Evolutionary conservation across 2,329 filamentous ascomycete species (phyloP).

Genomic region (Colletotrichum navitas): DNA sequence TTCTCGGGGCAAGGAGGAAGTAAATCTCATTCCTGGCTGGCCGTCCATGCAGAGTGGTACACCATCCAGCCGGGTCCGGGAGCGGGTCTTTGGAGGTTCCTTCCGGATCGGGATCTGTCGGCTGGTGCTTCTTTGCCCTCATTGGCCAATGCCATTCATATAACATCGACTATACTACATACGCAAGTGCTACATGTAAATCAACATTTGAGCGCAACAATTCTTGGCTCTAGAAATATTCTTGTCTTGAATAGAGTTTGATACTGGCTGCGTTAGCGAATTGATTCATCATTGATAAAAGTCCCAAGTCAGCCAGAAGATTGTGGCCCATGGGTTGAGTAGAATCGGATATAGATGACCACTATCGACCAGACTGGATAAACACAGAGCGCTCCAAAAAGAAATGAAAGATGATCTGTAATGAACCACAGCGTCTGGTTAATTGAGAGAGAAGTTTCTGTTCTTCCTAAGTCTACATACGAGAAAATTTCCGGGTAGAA

Average conservation of each 20-base stretch:
- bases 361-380: neutral
- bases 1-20: neutral
- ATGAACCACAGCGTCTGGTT: no score
- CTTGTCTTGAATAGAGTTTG: neutral
- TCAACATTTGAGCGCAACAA: neutral
- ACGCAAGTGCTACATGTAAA: neutral
- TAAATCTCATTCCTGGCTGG: no score
- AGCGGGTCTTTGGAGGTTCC: neutral
- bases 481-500: no score
- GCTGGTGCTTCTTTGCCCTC: no score
- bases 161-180: no score
- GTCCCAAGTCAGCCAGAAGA: neutral
- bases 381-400: neutral
- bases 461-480: no score
- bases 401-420: neutral
- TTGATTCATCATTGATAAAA: neutral
- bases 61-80: neutral
- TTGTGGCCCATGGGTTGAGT: neutral
- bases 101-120: neutral
- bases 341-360: neutral
- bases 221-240: neutral
- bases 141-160: neutral
- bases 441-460: no score
- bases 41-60: no score
- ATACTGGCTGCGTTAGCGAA: no score